These are phyloP conservation scores for Anisogramma anomala DNA, from an alignment of 2,329 filamentous ascomycete species.

Conservation along the genomic window DNA sequence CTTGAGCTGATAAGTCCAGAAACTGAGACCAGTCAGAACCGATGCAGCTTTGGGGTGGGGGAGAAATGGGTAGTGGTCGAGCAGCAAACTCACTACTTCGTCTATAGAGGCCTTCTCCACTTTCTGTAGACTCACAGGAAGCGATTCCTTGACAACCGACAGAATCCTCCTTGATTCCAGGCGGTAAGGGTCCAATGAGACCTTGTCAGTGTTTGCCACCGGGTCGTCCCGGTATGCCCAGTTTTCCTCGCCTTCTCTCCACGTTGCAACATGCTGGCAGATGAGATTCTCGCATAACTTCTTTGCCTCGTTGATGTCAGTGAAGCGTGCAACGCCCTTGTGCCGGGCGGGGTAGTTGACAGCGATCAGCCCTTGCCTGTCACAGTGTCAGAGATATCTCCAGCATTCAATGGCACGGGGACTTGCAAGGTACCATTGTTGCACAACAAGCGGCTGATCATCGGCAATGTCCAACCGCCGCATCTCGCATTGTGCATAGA, in stretches of 20 bases:
- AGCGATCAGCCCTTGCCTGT: conserved; percentile 80
- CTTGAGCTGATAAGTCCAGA: conserved; percentile 75
- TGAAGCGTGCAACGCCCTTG: conserved; percentile 69
- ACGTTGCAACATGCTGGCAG: conserved; percentile 87
- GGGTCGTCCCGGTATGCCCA: conserved; percentile 88
- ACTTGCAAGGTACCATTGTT: conserved; percentile 58
- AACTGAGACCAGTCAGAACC: conserved; percentile 34
- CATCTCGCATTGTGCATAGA: conserved; percentile 96
- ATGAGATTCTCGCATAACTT: conserved; percentile 78
- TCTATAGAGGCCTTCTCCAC: conserved; percentile 94
- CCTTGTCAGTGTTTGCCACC: conserved; percentile 73
- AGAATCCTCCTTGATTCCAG: conserved; percentile 75
- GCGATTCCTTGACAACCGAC: conserved; percentile 59
- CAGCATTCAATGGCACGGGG: not conserved
- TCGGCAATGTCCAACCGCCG: conserved; percentile 65
- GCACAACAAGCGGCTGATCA: conserved; percentile 76
- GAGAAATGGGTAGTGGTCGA: not conserved
- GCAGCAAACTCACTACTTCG: conserved; percentile 47
- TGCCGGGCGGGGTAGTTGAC: conserved; percentile 87
- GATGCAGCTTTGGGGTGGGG: not conserved
- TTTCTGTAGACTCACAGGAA: conserved; percentile 55
- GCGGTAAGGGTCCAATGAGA: conserved; percentile 86
- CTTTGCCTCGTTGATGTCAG: conserved; percentile 68
- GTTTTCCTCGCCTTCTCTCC: conserved; percentile 78
- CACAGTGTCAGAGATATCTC: not conserved